Base-by-base conservation (phyloP, 306 rosid genomes). In the Prunus armeniaca region DNA sequence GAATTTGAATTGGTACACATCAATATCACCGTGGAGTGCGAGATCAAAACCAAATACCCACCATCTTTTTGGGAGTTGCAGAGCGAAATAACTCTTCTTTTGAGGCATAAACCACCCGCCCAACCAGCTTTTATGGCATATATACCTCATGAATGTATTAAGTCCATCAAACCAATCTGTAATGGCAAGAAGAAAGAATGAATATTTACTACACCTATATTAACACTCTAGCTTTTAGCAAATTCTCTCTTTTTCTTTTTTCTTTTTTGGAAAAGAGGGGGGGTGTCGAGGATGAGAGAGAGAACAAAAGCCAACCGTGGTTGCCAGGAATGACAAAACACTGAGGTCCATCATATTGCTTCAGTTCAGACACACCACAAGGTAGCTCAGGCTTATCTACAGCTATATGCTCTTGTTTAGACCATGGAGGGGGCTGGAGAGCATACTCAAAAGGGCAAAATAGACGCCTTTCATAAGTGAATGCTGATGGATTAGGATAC, bases 51-150 rank as follows among this genome's bases (percentile, higher is more conserved):
- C 99, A 82, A 95, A 95, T 71, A 95, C 79, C 99, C 99, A 95
- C 99, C 99, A 95, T 74, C 87, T 72, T 85, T 89, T 89, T 56
- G 99, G 99, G 72, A 95, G 97, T 82, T 92, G 89, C 86, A 95
- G 82, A 75, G 99, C 99, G 72, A 95, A 95, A 78, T 92, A 95
- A 88, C 99, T 95, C 91, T 89, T 95, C 84, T 83, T 95, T 82
- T 95, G 99, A 65, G 97, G 97, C 93, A 95, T 90, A 72, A 92
- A 87, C 99, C 99, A 95, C 79, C 99, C 99, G 58, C 99, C 99
- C 87, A 95, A 88, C 99, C 99, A 95, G 86, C 84, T 92, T 84
- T 87, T 92, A 77, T 92, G 93, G 81, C 97, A 95, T 79, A 95
- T 88, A 80, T 83, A 91, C 91, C 97, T 87, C 93, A 95, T 95